phyloP scores from a whole-genome alignment of 2,329 filamentous ascomycete species.

The Alternaria rosae region DNA sequence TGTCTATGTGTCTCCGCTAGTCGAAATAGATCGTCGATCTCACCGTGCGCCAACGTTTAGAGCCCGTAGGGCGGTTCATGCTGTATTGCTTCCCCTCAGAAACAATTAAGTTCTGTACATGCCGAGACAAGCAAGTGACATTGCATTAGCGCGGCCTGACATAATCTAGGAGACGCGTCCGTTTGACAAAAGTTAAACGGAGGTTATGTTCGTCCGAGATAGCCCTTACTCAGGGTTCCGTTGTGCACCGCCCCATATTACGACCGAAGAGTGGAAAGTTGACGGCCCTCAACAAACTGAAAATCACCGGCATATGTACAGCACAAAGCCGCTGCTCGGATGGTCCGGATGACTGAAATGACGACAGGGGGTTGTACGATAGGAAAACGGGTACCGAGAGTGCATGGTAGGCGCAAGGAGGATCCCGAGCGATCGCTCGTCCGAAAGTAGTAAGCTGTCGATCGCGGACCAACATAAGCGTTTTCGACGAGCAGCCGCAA shows the following conservation, averaged over 20 bases:
- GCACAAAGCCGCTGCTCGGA: not conserved
- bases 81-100: not conserved
- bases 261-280: not conserved
- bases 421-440: slow-evolving; percentile 9
- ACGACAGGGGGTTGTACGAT: not conserved
- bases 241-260: not conserved
- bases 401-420: not conserved
- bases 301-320: not conserved
- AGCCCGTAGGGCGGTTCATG: not conserved
- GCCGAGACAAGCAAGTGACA: not conserved
- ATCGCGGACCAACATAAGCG: slow-evolving; percentile 1
- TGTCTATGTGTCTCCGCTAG: not conserved
- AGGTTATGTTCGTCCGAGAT: not conserved
- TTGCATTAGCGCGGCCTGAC: not conserved
- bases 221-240: not conserved
- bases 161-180: not conserved
- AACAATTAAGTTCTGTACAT: not conserved
- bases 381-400: not conserved
- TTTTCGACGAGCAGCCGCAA: not conserved
- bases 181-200: not conserved
- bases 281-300: not conserved
- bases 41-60: not conserved
- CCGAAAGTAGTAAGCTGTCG: slow-evolving; percentile 8
- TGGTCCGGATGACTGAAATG: not conserved
- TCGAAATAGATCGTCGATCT: not conserved